A percentile compares a stretch with the other conserved stretches of the same genome.
Evolutionary conservation across 2,329 filamentous ascomycete genomes (phyloP).

Genomic region (Aspergillus sp.): DNA sequence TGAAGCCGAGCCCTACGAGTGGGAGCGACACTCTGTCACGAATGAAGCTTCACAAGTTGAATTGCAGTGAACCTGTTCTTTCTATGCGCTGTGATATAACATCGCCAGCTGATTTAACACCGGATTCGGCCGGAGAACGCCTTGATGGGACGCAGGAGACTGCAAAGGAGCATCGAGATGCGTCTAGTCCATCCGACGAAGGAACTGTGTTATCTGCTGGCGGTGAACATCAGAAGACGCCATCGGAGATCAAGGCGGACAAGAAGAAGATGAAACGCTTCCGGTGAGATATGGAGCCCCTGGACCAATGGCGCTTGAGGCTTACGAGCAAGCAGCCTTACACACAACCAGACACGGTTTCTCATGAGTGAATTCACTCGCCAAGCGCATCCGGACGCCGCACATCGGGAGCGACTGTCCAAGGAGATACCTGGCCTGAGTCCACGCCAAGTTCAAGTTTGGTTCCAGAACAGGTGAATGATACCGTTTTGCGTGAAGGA

Average conservation of each 20-base stretch:
- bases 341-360: conserved; percentile 93
- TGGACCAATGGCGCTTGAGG: too few relatives aligned
- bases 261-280: conserved; percentile 38
- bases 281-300: conserved; percentile 16
- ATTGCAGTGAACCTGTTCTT: conserved; percentile 11
- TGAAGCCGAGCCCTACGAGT: conserved; percentile 8
- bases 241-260: conserved; percentile 20
- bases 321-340: conserved; percentile 52
- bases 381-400: conserved; percentile 86
- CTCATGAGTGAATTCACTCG: conserved; percentile 95
- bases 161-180: conserved; percentile 10
- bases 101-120: conserved; percentile 6
- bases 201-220: conserved; percentile 16
- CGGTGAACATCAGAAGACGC: conserved; percentile 19
- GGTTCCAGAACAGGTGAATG: conserved; percentile 90
- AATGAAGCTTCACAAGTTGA: conserved; percentile 19
- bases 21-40: conserved; percentile 13
- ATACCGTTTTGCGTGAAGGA: conserved; percentile 4
- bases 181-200: conserved; percentile 21
- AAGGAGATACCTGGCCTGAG: conserved; percentile 85
- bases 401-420: conserved; percentile 76
- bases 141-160: conserved; percentile 9
- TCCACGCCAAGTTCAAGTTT: conserved; percentile 89
- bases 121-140: conserved; percentile 5
- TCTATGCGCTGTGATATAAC: conserved; percentile 8